Conservation (phyloP, 176 grass and related monocot genomes). For the Aegilops sharonensis region DNA sequence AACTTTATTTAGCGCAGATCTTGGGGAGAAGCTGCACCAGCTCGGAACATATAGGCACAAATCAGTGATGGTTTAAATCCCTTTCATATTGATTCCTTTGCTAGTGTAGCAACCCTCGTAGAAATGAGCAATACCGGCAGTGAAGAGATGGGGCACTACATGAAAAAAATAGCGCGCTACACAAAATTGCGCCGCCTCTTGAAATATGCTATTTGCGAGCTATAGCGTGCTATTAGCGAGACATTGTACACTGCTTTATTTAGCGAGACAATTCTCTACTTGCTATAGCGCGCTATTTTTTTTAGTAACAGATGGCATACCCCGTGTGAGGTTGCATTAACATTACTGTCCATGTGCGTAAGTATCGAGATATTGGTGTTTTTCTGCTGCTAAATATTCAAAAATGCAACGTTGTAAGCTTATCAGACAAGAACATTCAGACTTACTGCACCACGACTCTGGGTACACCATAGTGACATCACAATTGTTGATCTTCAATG, state of each 20-base stretch:
- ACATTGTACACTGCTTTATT: too few species aligned
- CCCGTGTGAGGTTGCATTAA: neutral
- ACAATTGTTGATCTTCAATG: constrained; percentile 77
- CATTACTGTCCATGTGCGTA: neutral
- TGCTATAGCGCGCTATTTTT: too few species aligned
- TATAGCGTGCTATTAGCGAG: too few species aligned
- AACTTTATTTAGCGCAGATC: too few species aligned
- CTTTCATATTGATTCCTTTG: constrained; percentile 70
- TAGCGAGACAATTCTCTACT: too few species aligned
- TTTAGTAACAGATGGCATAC: constrained; percentile 21
- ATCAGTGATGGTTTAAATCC: too few species aligned
- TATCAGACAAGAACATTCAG: neutral
- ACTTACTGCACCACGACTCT: constrained; percentile 99
- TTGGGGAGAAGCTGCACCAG: too few species aligned
- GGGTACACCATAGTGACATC: constrained; percentile 98
- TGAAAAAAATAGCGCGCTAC: neutral
- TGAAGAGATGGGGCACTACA: constrained; percentile 94
- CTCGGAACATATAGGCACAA: too few species aligned
- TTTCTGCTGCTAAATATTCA: neutral
- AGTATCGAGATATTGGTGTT: neutral
- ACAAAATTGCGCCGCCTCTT: too few species aligned
- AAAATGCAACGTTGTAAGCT: neutral
- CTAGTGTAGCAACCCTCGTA: constrained; percentile 82
- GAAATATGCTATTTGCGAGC: too few species aligned
- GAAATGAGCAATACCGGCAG: constrained; percentile 82